Base-by-base conservation (phyloP, 2,329 filamentous ascomycete species). In the Colletotrichum tabaci region DNA sequence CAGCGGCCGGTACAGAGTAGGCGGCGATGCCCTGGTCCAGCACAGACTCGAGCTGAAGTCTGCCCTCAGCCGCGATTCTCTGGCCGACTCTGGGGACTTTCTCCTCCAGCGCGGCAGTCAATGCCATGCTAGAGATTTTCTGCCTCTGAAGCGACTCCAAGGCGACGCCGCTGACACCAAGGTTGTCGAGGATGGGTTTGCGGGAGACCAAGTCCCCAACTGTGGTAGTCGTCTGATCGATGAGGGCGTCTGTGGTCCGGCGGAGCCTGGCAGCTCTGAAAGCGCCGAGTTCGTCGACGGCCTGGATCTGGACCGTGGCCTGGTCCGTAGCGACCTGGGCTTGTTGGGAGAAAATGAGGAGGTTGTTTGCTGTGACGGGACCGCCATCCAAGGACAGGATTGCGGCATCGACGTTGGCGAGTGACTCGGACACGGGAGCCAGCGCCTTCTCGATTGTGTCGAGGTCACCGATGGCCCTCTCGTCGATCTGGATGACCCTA, bases 81-180 rank as follows among this genome's bases (percentile, higher is more conserved):
- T 77, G 76, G 44, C 77, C 77, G 46, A 76, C 71, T 23, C 73
- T 72, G 38, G 77, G 77, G 15, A 78, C 74, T 72, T 78, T 78
- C 66, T 72, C 67, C 35, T 76, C 75, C 44, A 78, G 74, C 26
- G 76, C 76, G 21, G 72, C 67, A 30, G 74, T 76, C n/a, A 78
- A 73, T 2, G 70, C 77, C n/a, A 58, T 38, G 60, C 73, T 64
- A 10, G 68, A 66, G 3, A 61, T 66, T 72, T 77, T 75, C 63
- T 78, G 76, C 26, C 74, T 61, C 46, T 75, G 73, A 23, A 78
- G 75, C 15, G 74, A 65, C 61, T 73, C 65, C 47, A 75, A 64
- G 42, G 77, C 77, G 21, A 76, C 72, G 44, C 52, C 49, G 57
- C 74, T 76, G 47, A 76, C 77, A 49, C 77, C 77, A 30, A 78